A percentile compares a stretch with the other conserved stretches of the same genome.
Conservation (phyloP, 1,284 basidiomycete genomes). For the Xerocomus cyaneibrunnescens region DNA sequence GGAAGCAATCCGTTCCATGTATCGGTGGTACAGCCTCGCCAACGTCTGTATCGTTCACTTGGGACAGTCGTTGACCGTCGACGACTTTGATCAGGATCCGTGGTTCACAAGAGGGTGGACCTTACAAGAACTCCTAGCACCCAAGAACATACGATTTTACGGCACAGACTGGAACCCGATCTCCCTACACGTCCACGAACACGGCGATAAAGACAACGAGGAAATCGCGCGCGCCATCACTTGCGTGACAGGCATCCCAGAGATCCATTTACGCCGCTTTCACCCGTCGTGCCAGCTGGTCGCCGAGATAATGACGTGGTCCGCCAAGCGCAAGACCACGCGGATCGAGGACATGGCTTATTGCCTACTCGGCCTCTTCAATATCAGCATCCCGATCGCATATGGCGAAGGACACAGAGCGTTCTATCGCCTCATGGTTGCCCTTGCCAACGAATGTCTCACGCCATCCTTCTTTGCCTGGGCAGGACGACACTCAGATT, state of each 20-base stretch:
- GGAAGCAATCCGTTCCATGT: slow-evolving; percentile 18
- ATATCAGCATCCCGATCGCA: slow-evolving; percentile 13
- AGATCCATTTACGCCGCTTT: slow-evolving; percentile 2
- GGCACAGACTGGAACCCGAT: slow-evolving; percentile 13
- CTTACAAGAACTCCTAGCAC: slow-evolving; percentile 19
- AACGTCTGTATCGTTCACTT: slow-evolving; percentile 17
- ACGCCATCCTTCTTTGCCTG: slow-evolving; percentile 19
- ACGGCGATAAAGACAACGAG: slow-evolving; percentile 10
- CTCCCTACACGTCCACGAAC: neutral
- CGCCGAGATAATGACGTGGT: slow-evolving; percentile 18
- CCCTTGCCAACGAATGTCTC: slow-evolving; percentile 14
- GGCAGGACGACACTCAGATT: slow-evolving; percentile 10
- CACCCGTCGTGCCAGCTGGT: slow-evolving; percentile 9
- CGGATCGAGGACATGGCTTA: slow-evolving; percentile 16
- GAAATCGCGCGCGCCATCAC: slow-evolving; percentile 11
- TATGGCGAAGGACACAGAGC: slow-evolving; percentile 17
- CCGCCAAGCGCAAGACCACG: slow-evolving; percentile 19
- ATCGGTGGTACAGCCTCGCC: slow-evolving; percentile 15
- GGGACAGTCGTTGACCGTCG: slow-evolving; percentile 6
- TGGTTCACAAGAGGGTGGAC: slow-evolving; percentile 21
- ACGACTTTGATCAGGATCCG: slow-evolving; percentile 8
- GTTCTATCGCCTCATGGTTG: slow-evolving; percentile 17
- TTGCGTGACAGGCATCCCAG: slow-evolving; percentile 7
- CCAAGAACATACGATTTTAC: slow-evolving; percentile 9
- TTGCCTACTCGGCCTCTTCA: slow-evolving; percentile 14